Conservation (phyloP, 2,329 filamentous ascomycete species). For the Aulographum hederae region DNA sequence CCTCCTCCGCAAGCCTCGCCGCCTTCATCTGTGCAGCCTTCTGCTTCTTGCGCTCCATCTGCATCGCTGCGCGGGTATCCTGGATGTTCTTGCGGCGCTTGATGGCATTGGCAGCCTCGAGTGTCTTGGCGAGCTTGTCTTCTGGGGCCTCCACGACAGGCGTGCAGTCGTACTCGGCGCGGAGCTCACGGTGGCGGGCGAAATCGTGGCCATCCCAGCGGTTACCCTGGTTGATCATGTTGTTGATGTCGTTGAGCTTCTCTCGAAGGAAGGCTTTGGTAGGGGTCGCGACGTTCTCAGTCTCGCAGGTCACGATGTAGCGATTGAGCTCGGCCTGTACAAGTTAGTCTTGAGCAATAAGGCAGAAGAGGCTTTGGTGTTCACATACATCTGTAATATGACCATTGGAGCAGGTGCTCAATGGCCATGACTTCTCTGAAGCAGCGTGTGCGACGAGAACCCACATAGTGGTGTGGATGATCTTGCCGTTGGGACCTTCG, state of each 20-base stretch:
- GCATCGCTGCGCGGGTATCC: constrained; percentile 32
- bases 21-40: constrained; percentile 45
- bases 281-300: constrained; percentile 50
- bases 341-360: not conserved
- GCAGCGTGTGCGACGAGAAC: constrained; percentile 67
- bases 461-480: constrained; percentile 74
- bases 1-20: constrained; percentile 22
- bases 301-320: constrained; percentile 17
- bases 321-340: constrained; percentile 48
- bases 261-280: constrained; percentile 48
- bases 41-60: constrained; percentile 25
- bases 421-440: constrained; percentile 68
- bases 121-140: constrained; percentile 42
- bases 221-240: constrained; percentile 48
- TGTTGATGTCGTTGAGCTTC: constrained; percentile 69
- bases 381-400: constrained; percentile 57
- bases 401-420: constrained; percentile 76
- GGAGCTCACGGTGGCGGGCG: constrained; percentile 55
- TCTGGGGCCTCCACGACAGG: constrained; percentile 17
- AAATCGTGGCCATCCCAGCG: constrained; percentile 72
- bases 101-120: not conserved
- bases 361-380: no score
- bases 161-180: constrained; percentile 27
- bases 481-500: constrained; percentile 52
- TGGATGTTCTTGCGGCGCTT: constrained; percentile 46